Evolutionary conservation across 2,329 filamentous ascomycete species (phyloP).

Genomic region (Beauveria caledonica): DNA sequence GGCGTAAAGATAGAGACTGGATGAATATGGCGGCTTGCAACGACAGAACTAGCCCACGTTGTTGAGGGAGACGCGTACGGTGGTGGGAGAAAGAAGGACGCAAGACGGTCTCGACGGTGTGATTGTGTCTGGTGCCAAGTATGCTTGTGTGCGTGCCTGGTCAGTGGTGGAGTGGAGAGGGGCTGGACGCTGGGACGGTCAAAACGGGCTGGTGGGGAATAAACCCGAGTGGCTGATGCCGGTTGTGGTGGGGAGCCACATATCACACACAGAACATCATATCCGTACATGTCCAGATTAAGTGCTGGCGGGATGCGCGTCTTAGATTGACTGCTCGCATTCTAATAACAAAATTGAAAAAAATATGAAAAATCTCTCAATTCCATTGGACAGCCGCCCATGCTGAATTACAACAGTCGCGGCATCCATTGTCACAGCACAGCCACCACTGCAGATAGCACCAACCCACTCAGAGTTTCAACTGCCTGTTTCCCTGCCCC

Average conservation of each 20-base stretch:
- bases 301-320: too few species aligned
- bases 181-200: too few species aligned
- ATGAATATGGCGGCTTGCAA: background rate
- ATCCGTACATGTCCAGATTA: background rate
- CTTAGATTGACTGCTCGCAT: too few species aligned
- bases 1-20: background rate
- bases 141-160: background rate
- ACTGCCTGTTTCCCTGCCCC: too few species aligned
- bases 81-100: background rate
- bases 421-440: too few species aligned
- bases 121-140: background rate
- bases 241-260: background rate
- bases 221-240: conserved; percentile 5
- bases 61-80: background rate
- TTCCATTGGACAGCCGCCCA: too few species aligned
- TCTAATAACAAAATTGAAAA: too few species aligned
- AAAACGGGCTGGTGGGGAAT: background rate
- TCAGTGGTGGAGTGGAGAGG: background rate
- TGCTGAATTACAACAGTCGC: too few species aligned
- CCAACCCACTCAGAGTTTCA: too few species aligned
- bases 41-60: background rate
- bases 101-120: too few species aligned
- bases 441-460: too few species aligned
- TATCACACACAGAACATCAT: background rate
- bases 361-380: too few species aligned